A percentile compares a stretch with the other conserved stretches of the same genome.
These are phyloP conservation scores for Tylopilus subfusipes DNA, from an alignment of 768 basidiomycete genomes.

Conservation along the genomic window DNA sequence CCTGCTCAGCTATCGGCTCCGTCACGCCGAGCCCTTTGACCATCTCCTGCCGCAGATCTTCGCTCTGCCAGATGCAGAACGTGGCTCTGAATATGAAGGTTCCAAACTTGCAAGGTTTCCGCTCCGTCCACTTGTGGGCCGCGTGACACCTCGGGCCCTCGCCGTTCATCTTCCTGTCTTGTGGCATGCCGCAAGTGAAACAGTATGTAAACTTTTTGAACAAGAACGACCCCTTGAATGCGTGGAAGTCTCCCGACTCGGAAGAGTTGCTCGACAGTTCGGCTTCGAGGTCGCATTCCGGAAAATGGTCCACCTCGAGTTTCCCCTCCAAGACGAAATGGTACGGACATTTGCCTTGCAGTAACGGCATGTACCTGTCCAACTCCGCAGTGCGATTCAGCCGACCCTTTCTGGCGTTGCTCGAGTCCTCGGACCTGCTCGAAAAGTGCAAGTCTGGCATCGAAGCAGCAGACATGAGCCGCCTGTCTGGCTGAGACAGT, in stretches of 20 bases:
- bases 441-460: background rate
- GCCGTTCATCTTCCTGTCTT: background rate
- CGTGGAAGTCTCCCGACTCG: background rate
- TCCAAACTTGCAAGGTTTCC: background rate
- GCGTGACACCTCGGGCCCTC: background rate
- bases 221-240: background rate
- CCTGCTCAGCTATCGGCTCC: background rate
- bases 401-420: background rate
- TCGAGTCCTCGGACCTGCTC: background rate
- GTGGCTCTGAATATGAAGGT: background rate
- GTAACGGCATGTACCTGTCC: conserved; percentile 2
- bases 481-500: background rate
- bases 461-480: background rate
- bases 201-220: background rate
- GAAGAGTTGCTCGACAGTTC: background rate
- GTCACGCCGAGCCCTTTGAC: background rate
- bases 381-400: background rate
- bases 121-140: rapidly evolving
- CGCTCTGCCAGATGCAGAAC: background rate
- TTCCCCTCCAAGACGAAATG: background rate
- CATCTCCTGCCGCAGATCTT: background rate
- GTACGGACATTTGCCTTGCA: conserved; percentile 5
- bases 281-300: background rate
- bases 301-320: background rate
- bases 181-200: background rate